Evolutionary conservation across 352 stramenopile species (phyloP).

Genomic region (Globisporangium carolinianum): DNA sequence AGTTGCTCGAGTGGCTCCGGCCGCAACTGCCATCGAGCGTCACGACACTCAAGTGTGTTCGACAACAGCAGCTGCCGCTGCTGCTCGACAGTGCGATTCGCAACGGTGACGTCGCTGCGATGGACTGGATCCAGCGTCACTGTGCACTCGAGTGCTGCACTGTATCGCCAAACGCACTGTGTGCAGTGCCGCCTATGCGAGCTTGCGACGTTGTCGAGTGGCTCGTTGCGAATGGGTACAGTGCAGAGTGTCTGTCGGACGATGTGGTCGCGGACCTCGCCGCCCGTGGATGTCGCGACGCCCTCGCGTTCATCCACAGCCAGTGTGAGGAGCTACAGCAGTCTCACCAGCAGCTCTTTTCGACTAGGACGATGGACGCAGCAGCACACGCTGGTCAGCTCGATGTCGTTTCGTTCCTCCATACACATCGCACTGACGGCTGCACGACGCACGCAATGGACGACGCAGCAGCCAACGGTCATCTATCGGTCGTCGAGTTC

Average conservation of each 20-base stretch:
- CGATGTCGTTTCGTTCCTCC: neutral
- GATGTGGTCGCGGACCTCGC: neutral
- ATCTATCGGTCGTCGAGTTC: neutral
- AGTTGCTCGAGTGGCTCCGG: neutral
- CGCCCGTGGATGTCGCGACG: neutral
- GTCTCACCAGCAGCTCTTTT: neutral
- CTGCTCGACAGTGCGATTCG: neutral
- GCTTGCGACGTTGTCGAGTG: neutral
- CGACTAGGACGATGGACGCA: neutral
- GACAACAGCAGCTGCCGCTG: neutral
- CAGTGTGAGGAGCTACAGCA: no score
- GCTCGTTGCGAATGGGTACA: neutral
- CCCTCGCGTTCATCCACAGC: slow-evolving; percentile 2
- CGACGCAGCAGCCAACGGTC: neutral
- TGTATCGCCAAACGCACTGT: no score
- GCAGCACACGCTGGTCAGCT: neutral
- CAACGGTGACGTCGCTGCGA: no score
- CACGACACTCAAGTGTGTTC: no score
- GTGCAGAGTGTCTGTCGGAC: no score
- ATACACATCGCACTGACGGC: neutral
- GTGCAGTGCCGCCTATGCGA: no score
- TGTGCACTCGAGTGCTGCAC: no score
- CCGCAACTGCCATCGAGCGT: neutral
- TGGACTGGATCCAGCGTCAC: no score
- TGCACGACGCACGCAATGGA: neutral